Percentiles rank a stretch among this genome's conserved stretches.
Conservation (phyloP, 2,329 filamentous ascomycete species). For the Colletotrichum destructivum region DNA sequence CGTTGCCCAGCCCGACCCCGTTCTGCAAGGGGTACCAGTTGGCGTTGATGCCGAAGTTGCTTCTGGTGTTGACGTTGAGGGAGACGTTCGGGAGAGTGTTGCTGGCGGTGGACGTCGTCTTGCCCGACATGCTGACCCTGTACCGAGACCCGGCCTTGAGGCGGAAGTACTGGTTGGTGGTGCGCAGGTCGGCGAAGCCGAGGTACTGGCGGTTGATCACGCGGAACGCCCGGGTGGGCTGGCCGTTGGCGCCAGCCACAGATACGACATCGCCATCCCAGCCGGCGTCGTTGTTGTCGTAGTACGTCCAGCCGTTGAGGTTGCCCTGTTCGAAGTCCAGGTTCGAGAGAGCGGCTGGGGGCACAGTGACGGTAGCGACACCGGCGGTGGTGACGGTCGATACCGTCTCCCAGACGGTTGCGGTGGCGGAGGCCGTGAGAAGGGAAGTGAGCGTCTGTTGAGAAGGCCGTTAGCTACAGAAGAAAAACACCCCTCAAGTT, state of each 20-base stretch:
- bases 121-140: background rate
- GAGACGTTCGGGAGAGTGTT: background rate
- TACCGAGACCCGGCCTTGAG: background rate
- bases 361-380: background rate
- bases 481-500: background rate
- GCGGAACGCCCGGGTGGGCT: background rate
- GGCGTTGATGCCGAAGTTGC: background rate
- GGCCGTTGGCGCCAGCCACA: background rate
- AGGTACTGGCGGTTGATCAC: background rate
- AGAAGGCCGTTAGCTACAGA: background rate
- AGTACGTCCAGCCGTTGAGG: constrained; percentile 4
- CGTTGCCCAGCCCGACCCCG: background rate
- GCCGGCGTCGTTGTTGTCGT: constrained; percentile 3
- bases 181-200: background rate
- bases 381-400: background rate
- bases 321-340: background rate
- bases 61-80: background rate
- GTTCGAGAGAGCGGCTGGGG: background rate
- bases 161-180: background rate
- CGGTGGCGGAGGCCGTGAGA: background rate
- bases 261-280: constrained; percentile 2
- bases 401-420: background rate
- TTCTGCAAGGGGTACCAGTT: background rate
- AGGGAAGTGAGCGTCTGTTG: background rate
- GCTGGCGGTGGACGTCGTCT: background rate